Conservation (phyloP, 2,329 filamentous ascomycete genomes). For the Esteya vermicola region DNA sequence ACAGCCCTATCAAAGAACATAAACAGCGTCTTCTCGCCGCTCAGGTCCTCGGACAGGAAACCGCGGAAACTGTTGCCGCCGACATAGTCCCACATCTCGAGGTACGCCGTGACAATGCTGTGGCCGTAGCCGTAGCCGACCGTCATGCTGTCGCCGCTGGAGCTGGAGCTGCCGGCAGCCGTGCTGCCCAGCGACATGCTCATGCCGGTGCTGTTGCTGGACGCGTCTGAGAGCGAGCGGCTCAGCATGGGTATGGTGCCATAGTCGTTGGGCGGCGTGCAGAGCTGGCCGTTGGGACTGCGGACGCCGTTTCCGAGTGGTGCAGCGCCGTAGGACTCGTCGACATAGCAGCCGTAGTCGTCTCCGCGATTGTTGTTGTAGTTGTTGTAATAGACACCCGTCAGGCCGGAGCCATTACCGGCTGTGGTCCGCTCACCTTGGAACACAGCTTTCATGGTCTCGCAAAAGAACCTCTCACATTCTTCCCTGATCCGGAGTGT, state of each 20-base stretch:
- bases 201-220: background rate
- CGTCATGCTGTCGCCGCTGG: background rate
- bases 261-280: constrained; percentile 35
- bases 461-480: constrained; percentile 99
- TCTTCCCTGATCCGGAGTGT: constrained; percentile 94
- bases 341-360: constrained; percentile 10
- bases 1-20: constrained; percentile 69
- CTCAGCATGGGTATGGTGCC: constrained; percentile 19
- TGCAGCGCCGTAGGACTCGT: constrained; percentile 7
- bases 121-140: constrained; percentile 12
- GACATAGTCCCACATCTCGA: constrained; percentile 76
- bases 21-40: constrained; percentile 57
- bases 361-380: constrained; percentile 11
- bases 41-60: constrained; percentile 54
- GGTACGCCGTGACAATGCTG: constrained; percentile 50
- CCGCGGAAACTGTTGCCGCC: constrained; percentile 75
- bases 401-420: constrained; percentile 70
- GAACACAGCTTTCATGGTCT: constrained; percentile 86
- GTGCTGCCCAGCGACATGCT: no score
- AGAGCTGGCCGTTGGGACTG: constrained; percentile 9
- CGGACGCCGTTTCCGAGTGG: constrained; percentile 5
- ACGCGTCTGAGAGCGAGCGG: constrained; percentile 11
- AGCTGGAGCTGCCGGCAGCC: constrained; percentile 6
- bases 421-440: constrained; percentile 81
- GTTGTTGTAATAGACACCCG: constrained; percentile 46